A percentile compares a stretch with the other conserved stretches of the same genome.
Evolutionary conservation across 495 filamentous ascomycete genomes (phyloP).

Genomic region (Penicillium parvum): DNA sequence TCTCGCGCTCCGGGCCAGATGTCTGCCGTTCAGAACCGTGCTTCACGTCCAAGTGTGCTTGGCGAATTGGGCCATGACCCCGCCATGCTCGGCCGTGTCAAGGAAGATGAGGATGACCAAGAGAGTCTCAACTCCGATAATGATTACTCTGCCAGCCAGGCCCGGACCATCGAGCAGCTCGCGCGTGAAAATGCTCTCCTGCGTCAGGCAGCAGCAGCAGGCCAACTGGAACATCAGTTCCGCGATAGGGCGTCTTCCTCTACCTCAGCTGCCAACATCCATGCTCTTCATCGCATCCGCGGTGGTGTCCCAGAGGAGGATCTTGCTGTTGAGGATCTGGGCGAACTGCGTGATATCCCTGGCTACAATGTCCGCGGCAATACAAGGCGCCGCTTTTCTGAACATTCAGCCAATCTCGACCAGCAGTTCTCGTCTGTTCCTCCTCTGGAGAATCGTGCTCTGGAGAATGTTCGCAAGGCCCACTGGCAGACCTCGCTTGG

Average conservation of each 20-base stretch:
- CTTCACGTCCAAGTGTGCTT: constrained; percentile 80
- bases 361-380: constrained; percentile 43
- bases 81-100: constrained; percentile 67
- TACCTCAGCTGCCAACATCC: constrained; percentile 47
- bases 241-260: constrained; percentile 59
- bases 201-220: constrained; percentile 53
- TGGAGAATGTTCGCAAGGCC: constrained; percentile 74
- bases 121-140: constrained; percentile 65
- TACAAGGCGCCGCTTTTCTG: constrained; percentile 53
- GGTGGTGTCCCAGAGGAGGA: constrained; percentile 68
- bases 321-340: constrained; percentile 64
- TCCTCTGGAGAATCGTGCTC: constrained; percentile 63
- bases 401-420: constrained; percentile 55
- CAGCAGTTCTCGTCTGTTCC: constrained; percentile 51
- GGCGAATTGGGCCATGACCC: constrained; percentile 73
- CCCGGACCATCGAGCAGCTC: constrained; percentile 69
- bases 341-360: constrained; percentile 57
- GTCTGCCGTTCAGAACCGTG: constrained; percentile 70
- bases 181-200: constrained; percentile 68
- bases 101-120: constrained; percentile 79
- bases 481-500: constrained; percentile 87
- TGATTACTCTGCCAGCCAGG: constrained; percentile 53
- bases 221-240: constrained; percentile 57
- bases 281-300: constrained; percentile 56
- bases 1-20: constrained; percentile 52